Base-by-base conservation (phyloP, 495 filamentous ascomycete genomes). In the Neurospora sp. region DNA sequence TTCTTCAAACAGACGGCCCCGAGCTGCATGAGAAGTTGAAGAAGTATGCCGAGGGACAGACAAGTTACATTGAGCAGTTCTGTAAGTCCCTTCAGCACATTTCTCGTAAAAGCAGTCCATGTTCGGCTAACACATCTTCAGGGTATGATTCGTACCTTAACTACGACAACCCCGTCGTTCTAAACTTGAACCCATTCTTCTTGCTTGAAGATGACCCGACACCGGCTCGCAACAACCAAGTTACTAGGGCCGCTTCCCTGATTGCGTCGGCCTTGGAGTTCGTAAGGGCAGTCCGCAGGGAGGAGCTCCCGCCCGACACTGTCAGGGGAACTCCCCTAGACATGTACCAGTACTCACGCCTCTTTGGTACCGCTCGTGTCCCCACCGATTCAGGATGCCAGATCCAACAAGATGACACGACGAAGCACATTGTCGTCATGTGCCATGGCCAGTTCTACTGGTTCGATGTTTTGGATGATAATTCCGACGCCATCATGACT, bases 81-180 rank as follows among this genome's bases (percentile, higher is more conserved):
- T 99, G 95, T 98, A 89, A 73, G 94, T 88, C 27, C 37, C 16
- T 40, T 59, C 1, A 9, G 35, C 5, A 35, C 39, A 9, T 22
- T 27, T 31, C 4, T 31, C 31, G 31, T 31, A 31, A 5, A 31
- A 31, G 35, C 22, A 70, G 31, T 42, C 53, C 53, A 61, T 16
- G 3, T 61, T 68, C 68, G 11, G 39, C 73, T 76, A 39, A 75
- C 71, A 39, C 46, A 1, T 35, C 4, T 7, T 39, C 37, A 98
- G 95, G 96, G 96, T 99, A 98, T 78, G 96, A 99, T 80, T 98
- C 96, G 39, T 99, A 98, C 78, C 85, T 98, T 68, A 98, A 98
- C 80, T 99, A 92, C 78, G 96, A 99, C 82, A 99, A 97, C 79
- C 94, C 96, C 14, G 96, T 99, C 42, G 96, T 99, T 59, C 87